Evolutionary conservation across 73 alveolate genomes (phyloP).

Genomic region (Tetrahymena borealis): DNA sequence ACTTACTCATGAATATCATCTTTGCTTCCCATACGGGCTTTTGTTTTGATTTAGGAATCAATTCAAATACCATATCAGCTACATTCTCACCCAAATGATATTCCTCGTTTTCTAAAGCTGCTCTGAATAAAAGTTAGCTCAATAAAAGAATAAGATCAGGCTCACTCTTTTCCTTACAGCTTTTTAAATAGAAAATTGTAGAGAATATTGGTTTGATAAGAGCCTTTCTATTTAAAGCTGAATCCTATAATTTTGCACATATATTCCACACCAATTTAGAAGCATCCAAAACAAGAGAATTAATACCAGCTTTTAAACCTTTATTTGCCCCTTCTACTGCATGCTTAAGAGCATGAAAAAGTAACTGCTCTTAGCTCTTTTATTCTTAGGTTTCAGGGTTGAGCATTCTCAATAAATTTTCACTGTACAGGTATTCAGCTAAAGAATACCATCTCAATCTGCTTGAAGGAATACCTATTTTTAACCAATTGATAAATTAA

Average conservation of each 20-base stretch:
- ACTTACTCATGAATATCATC: conserved; percentile 89
- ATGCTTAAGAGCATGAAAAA: conserved; percentile 68
- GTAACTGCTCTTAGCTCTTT: conserved; percentile 80
- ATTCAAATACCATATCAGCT: conserved; percentile 90
- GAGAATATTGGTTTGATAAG: conserved; percentile 60
- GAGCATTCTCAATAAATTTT: conserved; percentile 79
- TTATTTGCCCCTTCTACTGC: conserved; percentile 74
- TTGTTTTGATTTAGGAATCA: conserved; percentile 88
- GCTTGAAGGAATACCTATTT: conserved; percentile 69
- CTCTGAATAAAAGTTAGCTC: conserved; percentile 78
- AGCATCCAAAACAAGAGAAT: conserved; percentile 64
- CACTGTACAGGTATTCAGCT: conserved; percentile 92
- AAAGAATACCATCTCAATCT: conserved; percentile 96
- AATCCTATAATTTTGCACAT: conserved; percentile 60
- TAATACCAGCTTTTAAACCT: conserved; percentile 67
- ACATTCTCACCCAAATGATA: conserved; percentile 96
- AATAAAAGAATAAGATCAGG: conserved; percentile 93
- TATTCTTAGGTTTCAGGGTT: conserved; percentile 93
- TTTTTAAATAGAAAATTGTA: conserved; percentile 49
- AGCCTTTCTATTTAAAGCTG: conserved; percentile 59
- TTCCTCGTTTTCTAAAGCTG: conserved; percentile 88
- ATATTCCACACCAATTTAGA: conserved; percentile 77
- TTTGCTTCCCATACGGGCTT: conserved; percentile 96
- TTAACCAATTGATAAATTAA: too few species aligned
- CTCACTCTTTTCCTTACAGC: conserved; percentile 77